Evolutionary conservation across 805 yeast species (phyloP).

Genomic region (Torulaspora quercuum): DNA sequence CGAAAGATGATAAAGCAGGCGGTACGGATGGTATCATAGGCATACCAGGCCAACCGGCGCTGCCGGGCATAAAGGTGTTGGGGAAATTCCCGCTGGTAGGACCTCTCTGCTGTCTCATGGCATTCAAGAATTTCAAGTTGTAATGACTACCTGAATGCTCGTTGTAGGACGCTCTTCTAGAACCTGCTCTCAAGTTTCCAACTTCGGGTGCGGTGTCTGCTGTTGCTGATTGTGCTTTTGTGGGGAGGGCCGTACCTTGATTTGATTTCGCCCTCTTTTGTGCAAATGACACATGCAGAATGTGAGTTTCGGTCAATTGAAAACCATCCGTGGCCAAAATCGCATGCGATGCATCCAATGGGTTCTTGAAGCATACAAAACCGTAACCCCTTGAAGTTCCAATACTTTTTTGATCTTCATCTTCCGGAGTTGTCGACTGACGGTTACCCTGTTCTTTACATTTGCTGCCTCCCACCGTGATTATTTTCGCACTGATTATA

Average conservation of each 20-base stretch:
- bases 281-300: constrained; percentile 69
- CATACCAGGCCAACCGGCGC: constrained; percentile 8
- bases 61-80: constrained; percentile 8
- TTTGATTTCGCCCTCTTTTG: constrained; percentile 39
- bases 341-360: constrained; percentile 66
- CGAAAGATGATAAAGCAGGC: constrained; percentile 6
- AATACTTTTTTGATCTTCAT: constrained; percentile 11
- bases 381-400: constrained; percentile 69
- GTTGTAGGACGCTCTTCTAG: constrained; percentile 8
- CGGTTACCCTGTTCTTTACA: constrained; percentile 7
- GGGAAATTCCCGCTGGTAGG: constrained; percentile 5
- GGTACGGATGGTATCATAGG: constrained; percentile 11
- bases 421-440: constrained; percentile 1
- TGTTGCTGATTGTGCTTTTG: constrained; percentile 1
- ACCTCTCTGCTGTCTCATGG: constrained; percentile 25
- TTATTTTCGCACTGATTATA: constrained; percentile 53
- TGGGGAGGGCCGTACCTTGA: constrained; percentile 3
- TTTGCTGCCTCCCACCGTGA: constrained; percentile 42
- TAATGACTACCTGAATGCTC: constrained; percentile 17
- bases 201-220: no score
- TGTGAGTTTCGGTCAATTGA: constrained; percentile 47
- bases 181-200: constrained; percentile 1
- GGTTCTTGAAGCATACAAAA: constrained; percentile 68
- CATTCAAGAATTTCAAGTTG: constrained; percentile 30
- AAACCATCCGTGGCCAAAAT: constrained; percentile 47